Conservation (phyloP, 371 early-diverging fungal species). For the Lichtheimia corymbifera region DNA sequence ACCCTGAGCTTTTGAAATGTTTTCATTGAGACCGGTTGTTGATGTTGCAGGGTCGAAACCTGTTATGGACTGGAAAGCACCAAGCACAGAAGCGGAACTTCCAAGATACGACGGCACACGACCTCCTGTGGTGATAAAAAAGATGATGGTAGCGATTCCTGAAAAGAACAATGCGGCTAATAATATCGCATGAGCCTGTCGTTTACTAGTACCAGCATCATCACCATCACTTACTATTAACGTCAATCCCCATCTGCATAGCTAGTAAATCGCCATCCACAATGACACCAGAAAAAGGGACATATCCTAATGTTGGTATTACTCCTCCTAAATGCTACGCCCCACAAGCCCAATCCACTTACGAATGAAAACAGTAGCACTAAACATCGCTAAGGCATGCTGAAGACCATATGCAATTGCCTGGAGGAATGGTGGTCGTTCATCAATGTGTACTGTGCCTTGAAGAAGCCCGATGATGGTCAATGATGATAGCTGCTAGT, state of each 20-base stretch:
- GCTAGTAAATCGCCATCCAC: constrained; percentile 35
- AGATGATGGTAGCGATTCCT: constrained; percentile 61
- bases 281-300: too few species aligned
- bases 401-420: constrained; percentile 53
- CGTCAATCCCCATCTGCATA: constrained; percentile 55
- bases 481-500: not conserved
- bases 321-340: too few species aligned
- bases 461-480: not conserved
- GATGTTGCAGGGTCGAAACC: constrained; percentile 40
- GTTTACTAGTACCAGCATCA: not conserved
- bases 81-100: constrained; percentile 57
- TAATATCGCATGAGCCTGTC: not conserved
- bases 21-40: constrained; percentile 12
- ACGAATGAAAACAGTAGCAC: constrained; percentile 52
- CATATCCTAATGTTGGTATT: too few species aligned
- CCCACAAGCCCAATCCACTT: not conserved
- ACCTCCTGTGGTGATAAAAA: constrained; percentile 56
- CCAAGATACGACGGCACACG: constrained; percentile 64
- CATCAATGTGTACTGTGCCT: constrained; percentile 48
- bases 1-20: constrained; percentile 49
- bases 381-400: constrained; percentile 64
- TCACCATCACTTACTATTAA: constrained; percentile 42
- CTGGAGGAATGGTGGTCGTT: constrained; percentile 43
- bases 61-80: constrained; percentile 52
- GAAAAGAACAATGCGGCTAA: constrained; percentile 57